A percentile compares a stretch with the other conserved stretches of the same genome.
Evolutionary conservation across 73 alveolate genomes (phyloP).

Genomic region (Diophrys sp.): DNA sequence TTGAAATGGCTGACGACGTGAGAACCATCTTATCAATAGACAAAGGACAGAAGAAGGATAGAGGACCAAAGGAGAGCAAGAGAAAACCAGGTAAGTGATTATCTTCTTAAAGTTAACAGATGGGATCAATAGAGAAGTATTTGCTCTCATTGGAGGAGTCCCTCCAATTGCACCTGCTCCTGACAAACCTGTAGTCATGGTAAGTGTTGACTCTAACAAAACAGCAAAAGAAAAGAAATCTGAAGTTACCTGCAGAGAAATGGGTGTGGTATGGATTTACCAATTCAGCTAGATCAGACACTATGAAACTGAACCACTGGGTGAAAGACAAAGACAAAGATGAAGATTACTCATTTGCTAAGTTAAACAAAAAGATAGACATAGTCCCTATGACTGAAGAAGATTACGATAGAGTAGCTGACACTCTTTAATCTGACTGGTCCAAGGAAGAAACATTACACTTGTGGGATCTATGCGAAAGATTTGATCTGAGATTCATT

Average conservation of each 20-base stretch:
- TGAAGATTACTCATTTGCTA: conserved; percentile 83
- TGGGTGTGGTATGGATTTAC: conserved; percentile 84
- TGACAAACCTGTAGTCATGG: neutral
- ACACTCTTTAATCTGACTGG: conserved; percentile 61
- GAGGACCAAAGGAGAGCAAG: conserved; percentile 16
- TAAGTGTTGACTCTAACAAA: conserved; percentile 9
- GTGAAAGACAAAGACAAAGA: conserved; percentile 74
- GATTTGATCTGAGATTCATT: conserved; percentile 79
- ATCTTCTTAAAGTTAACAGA: conserved; percentile 15
- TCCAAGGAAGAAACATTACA: conserved; percentile 79
- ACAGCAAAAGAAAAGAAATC: conserved; percentile 27
- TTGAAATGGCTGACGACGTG: conserved; percentile 22
- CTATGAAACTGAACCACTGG: conserved; percentile 79
- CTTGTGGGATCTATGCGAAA: conserved; percentile 80
- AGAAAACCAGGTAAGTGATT: conserved; percentile 41
- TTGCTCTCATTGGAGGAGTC: conserved; percentile 78
- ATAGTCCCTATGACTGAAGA: conserved; percentile 73
- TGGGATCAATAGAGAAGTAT: conserved; percentile 78
- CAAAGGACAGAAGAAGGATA: conserved; percentile 9
- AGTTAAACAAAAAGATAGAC: conserved; percentile 73
- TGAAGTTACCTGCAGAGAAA: conserved; percentile 53
- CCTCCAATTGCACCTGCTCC: conserved; percentile 77
- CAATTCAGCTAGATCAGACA: conserved; percentile 72
- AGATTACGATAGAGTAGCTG: conserved; percentile 60
- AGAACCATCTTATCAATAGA: conserved; percentile 1